Conservation (phyloP, 352 stramenopile species). For the Elongisporangium senticosum region DNA sequence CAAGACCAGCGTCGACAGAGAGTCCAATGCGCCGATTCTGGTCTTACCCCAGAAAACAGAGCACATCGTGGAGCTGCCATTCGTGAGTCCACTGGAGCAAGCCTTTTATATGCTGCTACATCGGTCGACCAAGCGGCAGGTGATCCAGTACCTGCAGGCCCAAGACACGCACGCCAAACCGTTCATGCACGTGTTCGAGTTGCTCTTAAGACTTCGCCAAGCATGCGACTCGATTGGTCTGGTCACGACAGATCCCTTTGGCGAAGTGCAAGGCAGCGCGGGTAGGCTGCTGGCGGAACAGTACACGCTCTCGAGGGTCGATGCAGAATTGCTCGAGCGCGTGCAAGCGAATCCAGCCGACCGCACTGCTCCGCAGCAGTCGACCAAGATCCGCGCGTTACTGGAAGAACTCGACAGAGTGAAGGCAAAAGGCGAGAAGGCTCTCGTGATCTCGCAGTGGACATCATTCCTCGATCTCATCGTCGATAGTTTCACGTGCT, state of each 20-base stretch:
- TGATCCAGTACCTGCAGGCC: constrained; percentile 70
- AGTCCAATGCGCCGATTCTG: constrained; percentile 48
- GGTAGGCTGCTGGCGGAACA: constrained; percentile 5
- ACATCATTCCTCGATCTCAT: constrained; percentile 83
- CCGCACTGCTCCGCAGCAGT: constrained; percentile 18
- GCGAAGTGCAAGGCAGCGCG: constrained; percentile 32
- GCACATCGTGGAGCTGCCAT: constrained; percentile 45
- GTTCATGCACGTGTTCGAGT: constrained; percentile 88
- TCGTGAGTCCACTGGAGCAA: constrained; percentile 69
- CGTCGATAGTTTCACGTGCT: constrained; percentile 28
- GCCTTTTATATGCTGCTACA: constrained; percentile 77
- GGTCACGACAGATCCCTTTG: constrained; percentile 42
- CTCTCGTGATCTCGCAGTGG: constrained; percentile 87
- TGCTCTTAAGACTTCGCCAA: constrained; percentile 81
- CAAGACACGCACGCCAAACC: constrained; percentile 28
- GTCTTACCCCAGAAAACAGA: constrained; percentile 57
- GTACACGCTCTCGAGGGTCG: constrained; percentile 21
- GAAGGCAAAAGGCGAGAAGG: constrained; percentile 39
- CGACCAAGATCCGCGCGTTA: constrained; percentile 59
- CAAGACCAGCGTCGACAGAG: constrained; percentile 60
- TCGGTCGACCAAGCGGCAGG: constrained; percentile 66
- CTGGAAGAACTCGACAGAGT: constrained; percentile 46
- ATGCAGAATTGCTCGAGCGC: constrained; percentile 27
- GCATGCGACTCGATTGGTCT: constrained; percentile 70
- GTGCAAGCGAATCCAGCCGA: constrained; percentile 12